Percentiles rank a stretch among this genome's conserved stretches.
These are phyloP conservation scores for Endocalyx cinctus DNA, from an alignment of 2,329 filamentous ascomycete genomes.

Conservation along the genomic window DNA sequence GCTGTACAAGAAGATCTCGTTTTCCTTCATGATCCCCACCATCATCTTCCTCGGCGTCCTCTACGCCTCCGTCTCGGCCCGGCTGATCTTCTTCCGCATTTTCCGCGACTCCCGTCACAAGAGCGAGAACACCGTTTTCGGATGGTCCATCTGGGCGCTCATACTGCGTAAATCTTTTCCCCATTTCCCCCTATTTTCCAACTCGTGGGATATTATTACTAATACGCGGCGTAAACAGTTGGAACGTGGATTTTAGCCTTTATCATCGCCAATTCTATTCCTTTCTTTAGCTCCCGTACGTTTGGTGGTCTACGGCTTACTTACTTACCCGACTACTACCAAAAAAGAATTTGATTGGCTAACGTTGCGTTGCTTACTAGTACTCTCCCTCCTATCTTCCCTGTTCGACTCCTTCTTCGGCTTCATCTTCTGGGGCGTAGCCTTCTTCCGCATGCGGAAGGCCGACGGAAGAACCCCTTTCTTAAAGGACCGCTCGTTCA, in stretches of 20 bases:
- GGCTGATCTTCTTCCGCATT: constrained; percentile 87
- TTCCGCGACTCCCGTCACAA: constrained; percentile 79
- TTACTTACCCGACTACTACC: no score
- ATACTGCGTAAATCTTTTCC: constrained; percentile 57
- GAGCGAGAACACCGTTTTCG: constrained; percentile 72
- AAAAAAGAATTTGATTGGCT: constrained; percentile 3
- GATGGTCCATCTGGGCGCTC: constrained; percentile 73
- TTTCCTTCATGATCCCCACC: constrained; percentile 94
- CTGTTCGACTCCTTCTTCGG: constrained; percentile 92
- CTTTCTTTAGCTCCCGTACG: constrained; percentile 77
- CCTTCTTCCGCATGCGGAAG: constrained; percentile 70
- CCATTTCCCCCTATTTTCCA: no score
- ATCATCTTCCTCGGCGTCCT: constrained; percentile 88
- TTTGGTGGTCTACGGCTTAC: constrained; percentile 2
- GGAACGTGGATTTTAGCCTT: constrained; percentile 82
- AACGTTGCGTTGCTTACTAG: constrained; percentile 29
- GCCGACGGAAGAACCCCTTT: constrained; percentile 55
- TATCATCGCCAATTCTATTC: constrained; percentile 87
- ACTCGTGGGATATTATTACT: no score
- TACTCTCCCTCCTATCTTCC: constrained; percentile 73
- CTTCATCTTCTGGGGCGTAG: constrained; percentile 91
- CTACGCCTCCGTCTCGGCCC: constrained; percentile 83
- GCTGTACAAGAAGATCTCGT: constrained; percentile 80
- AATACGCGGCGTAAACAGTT: constrained; percentile 39
- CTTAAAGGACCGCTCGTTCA: constrained; percentile 48